Conservation (phyloP, 2,329 filamentous ascomycete genomes). For the Xylariaceae sp. region DNA sequence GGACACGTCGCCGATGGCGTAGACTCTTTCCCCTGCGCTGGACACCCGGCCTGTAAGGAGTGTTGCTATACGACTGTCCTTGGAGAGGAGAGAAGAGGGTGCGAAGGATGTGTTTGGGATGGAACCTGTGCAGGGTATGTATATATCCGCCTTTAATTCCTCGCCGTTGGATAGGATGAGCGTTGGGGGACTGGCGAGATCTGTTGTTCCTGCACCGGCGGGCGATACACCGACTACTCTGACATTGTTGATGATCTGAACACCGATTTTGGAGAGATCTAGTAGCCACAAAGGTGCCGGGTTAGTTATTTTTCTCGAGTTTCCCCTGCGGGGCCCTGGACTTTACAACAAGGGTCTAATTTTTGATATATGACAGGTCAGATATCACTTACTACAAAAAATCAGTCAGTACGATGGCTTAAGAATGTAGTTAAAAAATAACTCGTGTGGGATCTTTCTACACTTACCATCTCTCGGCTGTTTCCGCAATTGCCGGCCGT, state of each 20-base stretch:
- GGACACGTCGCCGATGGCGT: constrained; percentile 46
- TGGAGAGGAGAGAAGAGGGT: constrained; percentile 26
- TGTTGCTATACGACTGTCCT: constrained; percentile 38
- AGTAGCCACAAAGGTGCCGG: no score
- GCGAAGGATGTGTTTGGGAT: constrained; percentile 42
- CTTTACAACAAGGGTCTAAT: no score
- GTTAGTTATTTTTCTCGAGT: no score
- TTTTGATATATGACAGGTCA: no score
- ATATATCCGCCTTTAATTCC: constrained; percentile 42
- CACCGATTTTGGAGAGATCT: constrained; percentile 45
- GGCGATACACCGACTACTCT: constrained; percentile 36
- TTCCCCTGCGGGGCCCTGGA: no score
- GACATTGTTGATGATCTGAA: constrained; percentile 42
- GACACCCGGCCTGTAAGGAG: constrained; percentile 37
- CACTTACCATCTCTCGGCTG: constrained; percentile 42
- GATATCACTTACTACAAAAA: no score
- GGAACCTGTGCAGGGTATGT: constrained; percentile 45
- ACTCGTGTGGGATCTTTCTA: no score
- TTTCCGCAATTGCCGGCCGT: constrained; percentile 36
- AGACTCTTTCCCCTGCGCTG: constrained; percentile 35
- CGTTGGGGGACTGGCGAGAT: constrained; percentile 27
- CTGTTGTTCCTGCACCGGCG: constrained; percentile 26
- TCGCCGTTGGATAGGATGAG: constrained; percentile 40
- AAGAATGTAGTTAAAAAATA: no score
- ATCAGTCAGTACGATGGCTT: no score